Conservation (phyloP, 768 basidiomycete genomes). For the Daedaleopsis nitida region DNA sequence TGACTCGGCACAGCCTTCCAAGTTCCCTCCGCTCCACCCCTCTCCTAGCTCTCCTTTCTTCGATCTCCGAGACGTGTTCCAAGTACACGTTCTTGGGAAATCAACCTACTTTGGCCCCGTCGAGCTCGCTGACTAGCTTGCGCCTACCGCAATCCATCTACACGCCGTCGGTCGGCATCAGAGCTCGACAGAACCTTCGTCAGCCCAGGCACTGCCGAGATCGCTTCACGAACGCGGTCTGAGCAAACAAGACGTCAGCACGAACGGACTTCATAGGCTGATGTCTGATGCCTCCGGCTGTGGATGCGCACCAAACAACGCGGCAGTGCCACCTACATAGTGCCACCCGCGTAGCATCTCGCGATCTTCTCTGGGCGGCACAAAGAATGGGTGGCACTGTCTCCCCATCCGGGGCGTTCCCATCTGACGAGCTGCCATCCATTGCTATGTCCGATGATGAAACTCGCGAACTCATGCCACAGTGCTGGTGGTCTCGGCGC, state of each 20-base stretch:
- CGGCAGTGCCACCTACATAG: not conserved
- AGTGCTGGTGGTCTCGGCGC: not conserved
- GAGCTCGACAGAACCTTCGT: not conserved
- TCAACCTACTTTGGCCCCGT: not conserved
- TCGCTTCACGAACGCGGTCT: not conserved
- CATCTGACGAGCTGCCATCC: not conserved
- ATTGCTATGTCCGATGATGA: not conserved
- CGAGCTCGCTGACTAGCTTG: not conserved
- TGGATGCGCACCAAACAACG: not conserved
- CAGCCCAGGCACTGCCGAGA: not conserved
- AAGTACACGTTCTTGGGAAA: slow-evolving; percentile 1
- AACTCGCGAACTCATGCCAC: not conserved
- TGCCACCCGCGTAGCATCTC: not conserved
- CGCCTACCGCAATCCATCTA: not conserved
- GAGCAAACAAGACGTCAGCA: not conserved
- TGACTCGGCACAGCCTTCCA: not conserved
- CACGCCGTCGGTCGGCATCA: not conserved
- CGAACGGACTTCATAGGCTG: not conserved
- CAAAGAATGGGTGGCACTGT: not conserved
- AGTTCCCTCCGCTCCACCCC: not conserved
- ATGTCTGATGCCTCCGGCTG: not conserved
- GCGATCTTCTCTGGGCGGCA: not conserved
- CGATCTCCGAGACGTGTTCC: not conserved
- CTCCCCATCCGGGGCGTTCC: not conserved
- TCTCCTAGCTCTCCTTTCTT: not conserved